phyloP scores from a whole-genome alignment of 176 grass and related monocot species.

The Eleusine indica region DNA sequence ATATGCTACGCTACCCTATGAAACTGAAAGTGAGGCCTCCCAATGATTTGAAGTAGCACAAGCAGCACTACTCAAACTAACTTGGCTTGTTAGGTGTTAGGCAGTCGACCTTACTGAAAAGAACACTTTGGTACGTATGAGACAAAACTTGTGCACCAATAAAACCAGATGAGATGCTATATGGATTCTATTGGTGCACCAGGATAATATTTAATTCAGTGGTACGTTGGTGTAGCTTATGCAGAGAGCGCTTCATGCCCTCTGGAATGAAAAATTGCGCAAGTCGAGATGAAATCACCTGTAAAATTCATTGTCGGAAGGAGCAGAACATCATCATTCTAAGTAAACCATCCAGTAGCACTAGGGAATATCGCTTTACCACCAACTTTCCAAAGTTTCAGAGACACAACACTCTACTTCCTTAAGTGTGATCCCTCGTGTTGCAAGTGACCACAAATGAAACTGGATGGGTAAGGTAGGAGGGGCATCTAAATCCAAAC shows the following conservation, averaged over 20 bases:
- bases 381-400: conserved; percentile 17
- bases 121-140: background rate
- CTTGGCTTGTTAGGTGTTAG: conserved; percentile 27
- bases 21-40: conserved; percentile 21
- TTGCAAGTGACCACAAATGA: background rate
- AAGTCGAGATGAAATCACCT: background rate
- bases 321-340: background rate
- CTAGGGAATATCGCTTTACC: background rate
- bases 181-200: background rate
- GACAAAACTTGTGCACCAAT: conserved; percentile 6
- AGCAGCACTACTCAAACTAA: conserved; percentile 17
- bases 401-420: background rate
- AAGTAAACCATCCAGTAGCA: background rate
- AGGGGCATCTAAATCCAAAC: conserved; percentile 47
- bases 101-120: conserved; percentile 25
- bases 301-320: background rate
- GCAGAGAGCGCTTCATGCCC: background rate
- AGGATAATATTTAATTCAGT: background rate
- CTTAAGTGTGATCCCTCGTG: conserved; percentile 20
- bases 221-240: too few relatives aligned
- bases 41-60: conserved; percentile 33
- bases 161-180: conserved; percentile 7
- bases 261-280: background rate
- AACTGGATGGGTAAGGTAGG: conserved; percentile 32
- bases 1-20: conserved; percentile 25